These are phyloP conservation scores for Tricholoma furcatifolium DNA, from an alignment of 768 basidiomycete species.

Conservation along the genomic window DNA sequence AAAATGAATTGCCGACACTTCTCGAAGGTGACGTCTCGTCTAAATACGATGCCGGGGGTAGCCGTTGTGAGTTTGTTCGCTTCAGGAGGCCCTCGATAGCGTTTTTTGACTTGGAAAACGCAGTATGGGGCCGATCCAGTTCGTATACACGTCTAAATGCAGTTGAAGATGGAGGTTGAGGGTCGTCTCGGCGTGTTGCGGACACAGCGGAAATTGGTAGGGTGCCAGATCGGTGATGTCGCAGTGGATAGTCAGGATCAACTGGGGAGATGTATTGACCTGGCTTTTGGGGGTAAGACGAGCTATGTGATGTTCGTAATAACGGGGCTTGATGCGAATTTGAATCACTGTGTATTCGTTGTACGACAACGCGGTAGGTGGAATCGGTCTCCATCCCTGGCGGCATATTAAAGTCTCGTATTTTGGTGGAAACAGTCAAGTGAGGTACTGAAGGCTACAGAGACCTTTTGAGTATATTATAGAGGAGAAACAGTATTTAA, in stretches of 20 bases:
- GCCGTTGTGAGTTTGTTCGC: slow-evolving; percentile 31
- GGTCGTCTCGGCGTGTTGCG: slow-evolving; percentile 38
- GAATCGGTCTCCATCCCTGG: slow-evolving; percentile 6
- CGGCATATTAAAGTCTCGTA: slow-evolving; percentile 2
- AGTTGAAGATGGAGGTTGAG: slow-evolving; percentile 22
- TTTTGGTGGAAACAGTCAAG: not conserved
- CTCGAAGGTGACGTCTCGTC: slow-evolving; percentile 42
- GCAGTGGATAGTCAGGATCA: slow-evolving; percentile 16
- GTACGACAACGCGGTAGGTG: slow-evolving; percentile 9
- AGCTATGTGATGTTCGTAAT: slow-evolving; percentile 14
- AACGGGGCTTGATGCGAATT: slow-evolving; percentile 11
- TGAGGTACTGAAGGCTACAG: slow-evolving; percentile 4
- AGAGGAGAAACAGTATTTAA: not conserved
- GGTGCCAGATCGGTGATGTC: slow-evolving; percentile 27
- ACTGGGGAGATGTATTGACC: slow-evolving; percentile 27
- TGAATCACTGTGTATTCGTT: slow-evolving; percentile 4
- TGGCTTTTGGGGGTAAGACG: slow-evolving; percentile 29
- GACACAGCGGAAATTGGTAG: slow-evolving; percentile 19
- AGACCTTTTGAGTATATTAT: not conserved
- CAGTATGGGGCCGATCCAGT: slow-evolving; percentile 1
- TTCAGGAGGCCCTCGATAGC: slow-evolving; percentile 16
- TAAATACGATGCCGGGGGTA: slow-evolving; percentile 34
- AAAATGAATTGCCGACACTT: slow-evolving; percentile 51
- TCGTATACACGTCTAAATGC: slow-evolving; percentile 16
- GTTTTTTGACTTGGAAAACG: slow-evolving; percentile 8